These are phyloP conservation scores for Solanum tarijense DNA, from an alignment of 257 asterid genomes.

Conservation along the genomic window DNA sequence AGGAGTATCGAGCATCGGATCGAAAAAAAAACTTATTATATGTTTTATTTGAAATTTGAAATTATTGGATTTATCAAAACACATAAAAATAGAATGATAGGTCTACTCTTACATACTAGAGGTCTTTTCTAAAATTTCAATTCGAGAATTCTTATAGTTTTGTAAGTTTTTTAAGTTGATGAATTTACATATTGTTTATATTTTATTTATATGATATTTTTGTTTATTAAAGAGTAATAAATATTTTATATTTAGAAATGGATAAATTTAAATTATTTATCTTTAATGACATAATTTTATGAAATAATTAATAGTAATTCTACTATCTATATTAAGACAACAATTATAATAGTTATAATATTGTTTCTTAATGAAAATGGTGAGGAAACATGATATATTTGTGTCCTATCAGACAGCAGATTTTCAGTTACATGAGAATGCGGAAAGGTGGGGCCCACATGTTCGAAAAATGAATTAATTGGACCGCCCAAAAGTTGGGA, in stretches of 20 bases:
- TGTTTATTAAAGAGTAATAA: neutral
- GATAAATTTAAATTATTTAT: neutral
- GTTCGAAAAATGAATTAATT: neutral
- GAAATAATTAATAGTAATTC: neutral
- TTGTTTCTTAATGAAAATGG: neutral
- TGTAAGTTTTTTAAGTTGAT: too few relatives aligned
- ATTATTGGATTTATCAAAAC: too few relatives aligned
- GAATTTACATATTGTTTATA: too few relatives aligned
- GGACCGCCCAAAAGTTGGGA: neutral
- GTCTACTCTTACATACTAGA: too few relatives aligned
- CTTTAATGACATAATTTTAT: neutral
- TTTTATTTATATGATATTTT: neutral
- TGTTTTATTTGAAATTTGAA: too few relatives aligned
- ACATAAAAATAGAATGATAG: too few relatives aligned
- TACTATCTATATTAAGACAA: neutral
- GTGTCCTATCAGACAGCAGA: neutral
- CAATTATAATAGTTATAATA: too few relatives aligned
- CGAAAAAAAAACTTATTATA: too few relatives aligned
- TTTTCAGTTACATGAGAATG: conserved; percentile 5
- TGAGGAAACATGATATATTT: neutral
- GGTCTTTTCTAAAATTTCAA: neutral
- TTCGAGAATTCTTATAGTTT: neutral
- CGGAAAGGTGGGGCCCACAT: conserved; percentile 9
- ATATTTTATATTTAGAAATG: neutral
- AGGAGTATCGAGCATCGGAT: too few relatives aligned